Conservation (phyloP, 2,329 filamentous ascomycete genomes). For the Phoma herbarum region DNA sequence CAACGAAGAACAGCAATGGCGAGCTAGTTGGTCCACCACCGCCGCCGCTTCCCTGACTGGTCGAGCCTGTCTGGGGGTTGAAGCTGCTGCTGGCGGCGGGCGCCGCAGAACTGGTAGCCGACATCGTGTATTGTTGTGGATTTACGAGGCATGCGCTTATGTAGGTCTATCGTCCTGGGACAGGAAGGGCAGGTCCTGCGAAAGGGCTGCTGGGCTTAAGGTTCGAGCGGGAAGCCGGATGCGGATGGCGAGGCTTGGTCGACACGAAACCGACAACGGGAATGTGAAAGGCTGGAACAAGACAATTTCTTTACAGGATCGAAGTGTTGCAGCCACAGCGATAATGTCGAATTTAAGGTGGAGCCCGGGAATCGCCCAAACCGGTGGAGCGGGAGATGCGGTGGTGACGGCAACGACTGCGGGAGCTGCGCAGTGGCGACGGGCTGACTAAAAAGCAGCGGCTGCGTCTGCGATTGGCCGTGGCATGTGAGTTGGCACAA, state of each 20-base stretch:
- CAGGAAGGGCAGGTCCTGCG: slow-evolving; percentile 1
- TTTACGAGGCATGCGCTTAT: slow-evolving; percentile 31
- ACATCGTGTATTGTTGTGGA: slow-evolving; percentile 29
- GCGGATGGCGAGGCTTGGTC: slow-evolving; percentile 12
- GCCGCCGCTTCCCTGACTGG: slow-evolving; percentile 32
- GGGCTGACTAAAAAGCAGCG: slow-evolving; percentile 25
- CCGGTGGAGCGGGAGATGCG: slow-evolving; percentile 14
- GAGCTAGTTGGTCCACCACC: slow-evolving; percentile 69
- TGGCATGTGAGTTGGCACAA: slow-evolving; percentile 28
- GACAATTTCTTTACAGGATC: background rate
- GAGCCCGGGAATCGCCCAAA: slow-evolving; percentile 13
- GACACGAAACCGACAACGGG: slow-evolving; percentile 12
- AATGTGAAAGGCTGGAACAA: slow-evolving; percentile 4
- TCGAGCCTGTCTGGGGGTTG: slow-evolving; percentile 8
- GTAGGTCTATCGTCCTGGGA: slow-evolving; percentile 10
- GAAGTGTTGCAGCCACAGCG: slow-evolving; percentile 7
- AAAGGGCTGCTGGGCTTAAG: background rate
- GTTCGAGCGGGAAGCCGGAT: slow-evolving; percentile 15
- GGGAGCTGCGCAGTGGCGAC: slow-evolving; percentile 34
- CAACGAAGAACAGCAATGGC: slow-evolving; percentile 89
- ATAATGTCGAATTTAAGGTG: slow-evolving; percentile 10
- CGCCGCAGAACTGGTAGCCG: slow-evolving; percentile 27
- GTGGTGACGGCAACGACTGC: slow-evolving; percentile 41
- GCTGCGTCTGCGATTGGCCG: slow-evolving; percentile 22
- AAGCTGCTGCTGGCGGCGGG: slow-evolving; percentile 2